Conservation (phyloP, 805 yeast species). For the Scheffersomyces spartinae region DNA sequence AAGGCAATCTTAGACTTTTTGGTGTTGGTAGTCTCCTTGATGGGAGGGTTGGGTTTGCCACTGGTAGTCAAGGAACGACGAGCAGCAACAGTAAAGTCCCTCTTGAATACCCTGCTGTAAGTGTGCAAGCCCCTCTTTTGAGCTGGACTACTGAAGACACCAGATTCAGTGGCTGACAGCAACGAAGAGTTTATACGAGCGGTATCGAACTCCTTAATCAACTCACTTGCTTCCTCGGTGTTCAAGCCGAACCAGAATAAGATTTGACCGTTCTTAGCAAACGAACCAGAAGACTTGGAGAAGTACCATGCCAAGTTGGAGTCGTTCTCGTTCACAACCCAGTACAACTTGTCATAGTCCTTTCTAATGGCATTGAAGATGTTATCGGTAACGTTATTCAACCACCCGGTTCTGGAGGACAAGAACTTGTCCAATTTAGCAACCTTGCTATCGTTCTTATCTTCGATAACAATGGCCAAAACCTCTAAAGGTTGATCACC, state of each 20-base stretch:
- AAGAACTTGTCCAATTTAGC: constrained; percentile 77
- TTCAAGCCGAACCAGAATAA: constrained; percentile 92
- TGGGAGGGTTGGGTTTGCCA: constrained; percentile 61
- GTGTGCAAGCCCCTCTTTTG: constrained; percentile 45
- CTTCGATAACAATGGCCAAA: constrained; percentile 64
- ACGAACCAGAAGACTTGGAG: constrained; percentile 88
- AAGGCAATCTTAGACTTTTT: constrained; percentile 69
- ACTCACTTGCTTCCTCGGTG: constrained; percentile 46
- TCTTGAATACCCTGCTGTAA: constrained; percentile 5
- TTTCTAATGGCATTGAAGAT: constrained; percentile 73
- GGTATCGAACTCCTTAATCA: constrained; percentile 43
- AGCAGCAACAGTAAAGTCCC: constrained; percentile 5
- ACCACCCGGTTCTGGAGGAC: constrained; percentile 89
- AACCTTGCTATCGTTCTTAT: constrained; percentile 31
- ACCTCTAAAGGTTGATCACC: constrained; percentile 97
- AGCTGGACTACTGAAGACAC: constrained; percentile 34
- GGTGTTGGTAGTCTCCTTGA: constrained; percentile 49
- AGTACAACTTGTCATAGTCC: constrained; percentile 64
- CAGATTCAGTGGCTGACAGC: constrained; percentile 29
- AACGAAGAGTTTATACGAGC: constrained; percentile 22
- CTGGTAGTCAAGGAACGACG: constrained; percentile 22
- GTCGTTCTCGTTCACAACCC: constrained; percentile 88
- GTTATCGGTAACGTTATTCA: constrained; percentile 92
- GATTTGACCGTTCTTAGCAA: constrained; percentile 76
- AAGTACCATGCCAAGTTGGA: constrained; percentile 88